A percentile compares a stretch with the other conserved stretches of the same genome.
These are phyloP conservation scores for Quercus tomentella DNA, from an alignment of 331 rosid species.

Conservation along the genomic window DNA sequence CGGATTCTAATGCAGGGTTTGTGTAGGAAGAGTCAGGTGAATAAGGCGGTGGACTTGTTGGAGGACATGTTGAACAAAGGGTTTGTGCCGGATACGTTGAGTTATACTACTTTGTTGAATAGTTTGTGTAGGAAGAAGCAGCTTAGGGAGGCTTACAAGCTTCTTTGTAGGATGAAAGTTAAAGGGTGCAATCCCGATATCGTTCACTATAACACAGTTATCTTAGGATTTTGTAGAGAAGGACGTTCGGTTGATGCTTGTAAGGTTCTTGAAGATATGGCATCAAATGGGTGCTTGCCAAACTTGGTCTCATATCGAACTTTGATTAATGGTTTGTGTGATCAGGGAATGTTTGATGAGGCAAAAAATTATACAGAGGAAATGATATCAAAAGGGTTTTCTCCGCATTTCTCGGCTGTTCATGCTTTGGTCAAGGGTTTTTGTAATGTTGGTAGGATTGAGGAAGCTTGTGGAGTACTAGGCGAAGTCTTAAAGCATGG, in stretches of 20 bases:
- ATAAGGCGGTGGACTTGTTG: slow-evolving; percentile 59
- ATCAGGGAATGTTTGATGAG: slow-evolving; percentile 68
- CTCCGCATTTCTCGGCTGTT: slow-evolving; percentile 64
- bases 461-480: slow-evolving; percentile 64
- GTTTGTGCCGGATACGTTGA: slow-evolving; percentile 70
- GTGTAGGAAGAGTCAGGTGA: slow-evolving; percentile 84
- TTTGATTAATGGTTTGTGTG: slow-evolving; percentile 57
- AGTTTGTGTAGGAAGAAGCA: slow-evolving; percentile 89
- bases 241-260: slow-evolving; percentile 72
- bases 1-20: slow-evolving; percentile 77
- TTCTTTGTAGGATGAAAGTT: slow-evolving; percentile 93
- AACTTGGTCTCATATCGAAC: slow-evolving; percentile 71
- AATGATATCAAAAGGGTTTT: slow-evolving; percentile 64
- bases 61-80: slow-evolving; percentile 96
- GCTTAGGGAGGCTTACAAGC: slow-evolving; percentile 84
- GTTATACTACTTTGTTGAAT: slow-evolving; percentile 77
- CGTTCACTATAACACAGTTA: slow-evolving; percentile 76
- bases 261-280: slow-evolving; percentile 76
- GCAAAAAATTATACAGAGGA: slow-evolving; percentile 47
- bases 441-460: slow-evolving; percentile 66
- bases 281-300: slow-evolving; percentile 66
- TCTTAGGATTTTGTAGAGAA: slow-evolving; percentile 77
- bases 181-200: slow-evolving; percentile 91
- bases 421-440: slow-evolving; percentile 61
- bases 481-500: slow-evolving; percentile 43